A percentile compares a stretch with the other conserved stretches of the same genome.
Conservation (phyloP, 75 land plant genomes). For the Isoetes taiwanensis region DNA sequence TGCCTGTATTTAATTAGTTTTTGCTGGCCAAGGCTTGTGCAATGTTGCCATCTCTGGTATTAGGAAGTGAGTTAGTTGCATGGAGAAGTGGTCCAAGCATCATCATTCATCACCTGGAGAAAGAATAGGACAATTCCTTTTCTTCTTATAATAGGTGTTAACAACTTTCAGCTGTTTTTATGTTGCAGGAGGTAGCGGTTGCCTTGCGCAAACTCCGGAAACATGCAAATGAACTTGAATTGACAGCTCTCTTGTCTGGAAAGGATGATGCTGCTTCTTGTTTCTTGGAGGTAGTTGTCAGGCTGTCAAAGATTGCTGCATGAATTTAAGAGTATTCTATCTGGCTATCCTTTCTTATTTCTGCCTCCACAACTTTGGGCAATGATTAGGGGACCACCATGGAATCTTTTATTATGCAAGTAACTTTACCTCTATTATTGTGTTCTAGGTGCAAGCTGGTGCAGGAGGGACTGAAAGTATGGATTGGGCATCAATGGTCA, state of each 20-base stretch:
- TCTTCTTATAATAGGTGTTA: too few relatives aligned
- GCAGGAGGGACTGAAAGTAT: conserved; percentile 98
- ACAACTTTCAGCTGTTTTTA: background rate
- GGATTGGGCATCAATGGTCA: conserved; percentile 95
- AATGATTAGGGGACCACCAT: background rate
- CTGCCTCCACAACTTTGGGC: too few relatives aligned
- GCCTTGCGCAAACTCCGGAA: conserved; percentile 59
- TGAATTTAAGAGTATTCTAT: too few relatives aligned
- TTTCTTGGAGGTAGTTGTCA: conserved; percentile 78
- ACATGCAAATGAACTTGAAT: conserved; percentile 60
- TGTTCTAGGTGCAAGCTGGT: conserved; percentile 82
- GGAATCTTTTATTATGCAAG: background rate
- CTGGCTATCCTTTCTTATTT: too few relatives aligned
- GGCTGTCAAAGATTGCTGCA: too few relatives aligned
- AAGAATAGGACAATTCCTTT: too few relatives aligned
- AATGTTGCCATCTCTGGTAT: too few relatives aligned
- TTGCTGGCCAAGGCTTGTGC: too few relatives aligned
- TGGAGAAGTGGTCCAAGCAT: too few relatives aligned
- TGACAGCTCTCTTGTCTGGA: conserved; percentile 67
- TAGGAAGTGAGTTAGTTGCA: too few relatives aligned
- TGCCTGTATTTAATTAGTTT: too few relatives aligned
- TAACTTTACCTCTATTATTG: background rate
- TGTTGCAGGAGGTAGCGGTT: conserved; percentile 48
- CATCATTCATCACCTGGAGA: too few relatives aligned
- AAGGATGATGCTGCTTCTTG: conserved; percentile 84